Percentiles rank a stretch among this genome's conserved stretches.
phyloP scores from a whole-genome alignment of 148 eudicot genomes.

The Silene uniflora region DNA sequence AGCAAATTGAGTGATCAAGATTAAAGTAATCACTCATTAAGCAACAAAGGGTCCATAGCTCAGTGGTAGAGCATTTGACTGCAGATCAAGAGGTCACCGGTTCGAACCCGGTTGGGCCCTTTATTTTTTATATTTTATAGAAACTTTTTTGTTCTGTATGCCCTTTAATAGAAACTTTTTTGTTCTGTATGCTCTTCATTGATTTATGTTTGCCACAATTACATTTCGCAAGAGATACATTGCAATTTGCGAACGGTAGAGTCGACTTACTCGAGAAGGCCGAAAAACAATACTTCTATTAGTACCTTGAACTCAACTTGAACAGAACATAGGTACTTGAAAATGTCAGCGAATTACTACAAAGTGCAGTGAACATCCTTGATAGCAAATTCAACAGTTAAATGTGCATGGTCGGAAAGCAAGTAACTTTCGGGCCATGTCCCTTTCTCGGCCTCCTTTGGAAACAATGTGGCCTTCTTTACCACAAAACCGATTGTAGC shows the following conservation, averaged over 20 bases:
- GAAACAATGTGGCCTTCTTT: constrained; percentile 38
- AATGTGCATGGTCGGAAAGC: constrained; percentile 51
- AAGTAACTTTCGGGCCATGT: constrained; percentile 47
- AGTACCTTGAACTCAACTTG: background rate
- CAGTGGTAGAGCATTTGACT: too few species aligned
- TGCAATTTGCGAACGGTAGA: background rate
- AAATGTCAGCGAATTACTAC: background rate
- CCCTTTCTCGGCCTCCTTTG: constrained; percentile 43
- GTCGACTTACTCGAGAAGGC: background rate
- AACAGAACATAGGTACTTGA: background rate
- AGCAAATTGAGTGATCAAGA: too few species aligned
- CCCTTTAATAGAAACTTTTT: too few species aligned
- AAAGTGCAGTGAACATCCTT: constrained; percentile 18
- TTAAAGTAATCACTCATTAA: too few species aligned
- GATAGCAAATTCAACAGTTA: constrained; percentile 38
- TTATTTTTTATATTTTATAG: too few species aligned
- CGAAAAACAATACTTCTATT: background rate
- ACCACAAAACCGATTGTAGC: constrained; percentile 33
- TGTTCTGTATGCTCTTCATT: too few species aligned
- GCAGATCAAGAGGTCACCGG: too few species aligned
- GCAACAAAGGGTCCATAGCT: too few species aligned
- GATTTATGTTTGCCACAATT: background rate
- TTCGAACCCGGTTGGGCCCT: too few species aligned
- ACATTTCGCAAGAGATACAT: background rate
- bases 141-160: too few species aligned